A percentile compares a stretch with the other conserved stretches of the same genome.
These are phyloP conservation scores for Globisporangium abappressorium DNA, from an alignment of 352 stramenopile genomes.

Conservation along the genomic window DNA sequence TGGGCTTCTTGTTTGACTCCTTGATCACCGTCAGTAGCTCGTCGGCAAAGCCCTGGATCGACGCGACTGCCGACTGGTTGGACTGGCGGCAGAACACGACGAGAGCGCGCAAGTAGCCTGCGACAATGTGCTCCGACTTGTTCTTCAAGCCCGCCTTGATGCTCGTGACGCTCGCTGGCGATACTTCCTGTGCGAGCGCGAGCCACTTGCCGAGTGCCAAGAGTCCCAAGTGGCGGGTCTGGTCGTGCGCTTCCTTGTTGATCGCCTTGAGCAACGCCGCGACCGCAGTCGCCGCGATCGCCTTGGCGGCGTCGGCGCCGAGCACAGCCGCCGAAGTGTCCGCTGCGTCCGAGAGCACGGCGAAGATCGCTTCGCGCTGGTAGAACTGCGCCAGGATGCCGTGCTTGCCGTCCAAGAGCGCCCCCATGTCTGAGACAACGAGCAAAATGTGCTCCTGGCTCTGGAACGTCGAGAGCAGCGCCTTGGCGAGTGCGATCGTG, in stretches of 20 bases:
- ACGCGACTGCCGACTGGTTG: slow-evolving; percentile 24
- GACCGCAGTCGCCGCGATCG: slow-evolving; percentile 45
- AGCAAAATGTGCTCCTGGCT: slow-evolving; percentile 48
- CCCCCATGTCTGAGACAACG: slow-evolving; percentile 52
- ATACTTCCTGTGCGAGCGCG: slow-evolving; percentile 48
- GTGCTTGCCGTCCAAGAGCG: slow-evolving; percentile 76
- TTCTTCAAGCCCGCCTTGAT: slow-evolving; percentile 61
- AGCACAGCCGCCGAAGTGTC: slow-evolving; percentile 26
- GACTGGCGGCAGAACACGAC: slow-evolving; percentile 41
- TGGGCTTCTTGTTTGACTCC: slow-evolving; percentile 77
- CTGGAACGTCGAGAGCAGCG: slow-evolving; percentile 49
- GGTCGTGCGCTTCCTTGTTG: slow-evolving; percentile 82
- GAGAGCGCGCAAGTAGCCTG: slow-evolving; percentile 60
- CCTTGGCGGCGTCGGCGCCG: slow-evolving; percentile 30
- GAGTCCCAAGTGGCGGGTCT: slow-evolving; percentile 69
- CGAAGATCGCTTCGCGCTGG: slow-evolving; percentile 70
- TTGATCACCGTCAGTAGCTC: slow-evolving; percentile 57
- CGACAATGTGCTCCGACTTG: slow-evolving; percentile 70
- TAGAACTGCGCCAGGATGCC: slow-evolving; percentile 88
- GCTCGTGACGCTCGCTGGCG: slow-evolving; percentile 31
- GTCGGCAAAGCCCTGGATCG: slow-evolving; percentile 33
- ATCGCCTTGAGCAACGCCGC: slow-evolving; percentile 65
- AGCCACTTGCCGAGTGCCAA: slow-evolving; percentile 78
- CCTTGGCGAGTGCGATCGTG: slow-evolving; percentile 45
- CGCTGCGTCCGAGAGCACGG: slow-evolving; percentile 58